Conservation (phyloP, 2,329 filamentous ascomycete species). For the Diplodia seriata region DNA sequence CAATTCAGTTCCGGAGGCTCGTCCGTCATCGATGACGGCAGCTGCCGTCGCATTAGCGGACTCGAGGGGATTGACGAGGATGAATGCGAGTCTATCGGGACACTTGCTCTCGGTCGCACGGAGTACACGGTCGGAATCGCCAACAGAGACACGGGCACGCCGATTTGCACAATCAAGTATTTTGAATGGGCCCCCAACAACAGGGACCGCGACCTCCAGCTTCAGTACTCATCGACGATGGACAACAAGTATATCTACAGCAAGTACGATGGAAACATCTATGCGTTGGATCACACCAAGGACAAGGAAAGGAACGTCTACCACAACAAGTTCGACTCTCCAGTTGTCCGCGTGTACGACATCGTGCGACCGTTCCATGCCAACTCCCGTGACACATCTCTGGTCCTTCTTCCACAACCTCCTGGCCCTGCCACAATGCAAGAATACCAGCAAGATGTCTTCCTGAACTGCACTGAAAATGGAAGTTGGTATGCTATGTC, state of each 20-base stretch:
- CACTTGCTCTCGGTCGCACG: conserved; percentile 81
- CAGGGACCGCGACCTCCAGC: conserved; percentile 83
- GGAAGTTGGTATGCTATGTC: conserved; percentile 96
- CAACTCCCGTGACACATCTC: conserved; percentile 71
- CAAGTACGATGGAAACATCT: conserved; percentile 81
- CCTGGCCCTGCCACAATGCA: conserved; percentile 63
- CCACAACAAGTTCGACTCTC: conserved; percentile 70
- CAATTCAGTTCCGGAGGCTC: conserved; percentile 80
- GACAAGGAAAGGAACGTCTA: conserved; percentile 47
- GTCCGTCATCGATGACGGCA: conserved; percentile 72
- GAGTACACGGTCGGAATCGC: conserved; percentile 91
- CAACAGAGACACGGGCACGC: conserved; percentile 72
- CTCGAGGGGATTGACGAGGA: conserved; percentile 65
- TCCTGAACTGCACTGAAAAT: conserved; percentile 83
- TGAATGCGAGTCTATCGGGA: conserved; percentile 81
- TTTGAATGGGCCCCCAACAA: conserved; percentile 96
- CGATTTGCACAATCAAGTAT: conserved; percentile 88
- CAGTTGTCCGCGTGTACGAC: conserved; percentile 88
- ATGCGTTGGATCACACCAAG: conserved; percentile 75
- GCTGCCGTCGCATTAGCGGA: conserved; percentile 59
- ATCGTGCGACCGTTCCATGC: conserved; percentile 76
- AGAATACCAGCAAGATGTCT: conserved; percentile 60
- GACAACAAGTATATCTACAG: conserved; percentile 91
- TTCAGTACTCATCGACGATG: conserved; percentile 79
- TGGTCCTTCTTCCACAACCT: conserved; percentile 88